Percentiles rank a stretch among this genome's conserved stretches.
Conservation (phyloP, 2,329 filamentous ascomycete species). For the Penicillium sp. region DNA sequence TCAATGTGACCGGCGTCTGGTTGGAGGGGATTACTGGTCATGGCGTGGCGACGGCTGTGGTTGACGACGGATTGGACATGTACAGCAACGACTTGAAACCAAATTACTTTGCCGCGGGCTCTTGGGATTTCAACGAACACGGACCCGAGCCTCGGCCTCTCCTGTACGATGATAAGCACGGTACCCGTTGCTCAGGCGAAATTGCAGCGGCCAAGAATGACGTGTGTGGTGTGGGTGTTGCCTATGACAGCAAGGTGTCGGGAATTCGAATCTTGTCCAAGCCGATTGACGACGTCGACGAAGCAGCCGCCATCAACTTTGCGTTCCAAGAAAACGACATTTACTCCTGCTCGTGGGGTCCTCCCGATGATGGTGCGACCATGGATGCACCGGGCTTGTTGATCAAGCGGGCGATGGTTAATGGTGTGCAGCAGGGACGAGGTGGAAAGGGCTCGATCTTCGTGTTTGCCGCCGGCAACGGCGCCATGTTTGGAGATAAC, state of each 20-base stretch:
- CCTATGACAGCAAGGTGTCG: slow-evolving; percentile 86
- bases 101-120: slow-evolving; percentile 92
- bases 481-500: slow-evolving; percentile 83
- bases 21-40: slow-evolving; percentile 85
- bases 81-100: slow-evolving; percentile 87
- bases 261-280: slow-evolving; percentile 92
- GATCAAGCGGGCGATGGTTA: slow-evolving; percentile 87
- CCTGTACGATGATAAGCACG: slow-evolving; percentile 84
- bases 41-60: slow-evolving; percentile 86
- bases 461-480: slow-evolving; percentile 96
- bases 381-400: slow-evolving; percentile 94
- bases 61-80: slow-evolving; percentile 96
- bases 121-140: slow-evolving; percentile 94
- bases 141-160: slow-evolving; percentile 76
- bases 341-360: slow-evolving; percentile 98
- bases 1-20: slow-evolving; percentile 97
- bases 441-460: slow-evolving; percentile 84
- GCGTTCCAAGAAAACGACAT: slow-evolving; percentile 90
- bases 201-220: slow-evolving; percentile 90
- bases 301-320: slow-evolving; percentile 91
- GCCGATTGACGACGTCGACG: slow-evolving; percentile 86
- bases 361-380: slow-evolving; percentile 85
- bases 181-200: slow-evolving; percentile 92
- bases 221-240: slow-evolving; percentile 92
- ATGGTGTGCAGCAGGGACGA: slow-evolving; percentile 86